These are phyloP conservation scores for Termitomyces sp. DNA, from an alignment of 768 basidiomycete species.

Conservation along the genomic window DNA sequence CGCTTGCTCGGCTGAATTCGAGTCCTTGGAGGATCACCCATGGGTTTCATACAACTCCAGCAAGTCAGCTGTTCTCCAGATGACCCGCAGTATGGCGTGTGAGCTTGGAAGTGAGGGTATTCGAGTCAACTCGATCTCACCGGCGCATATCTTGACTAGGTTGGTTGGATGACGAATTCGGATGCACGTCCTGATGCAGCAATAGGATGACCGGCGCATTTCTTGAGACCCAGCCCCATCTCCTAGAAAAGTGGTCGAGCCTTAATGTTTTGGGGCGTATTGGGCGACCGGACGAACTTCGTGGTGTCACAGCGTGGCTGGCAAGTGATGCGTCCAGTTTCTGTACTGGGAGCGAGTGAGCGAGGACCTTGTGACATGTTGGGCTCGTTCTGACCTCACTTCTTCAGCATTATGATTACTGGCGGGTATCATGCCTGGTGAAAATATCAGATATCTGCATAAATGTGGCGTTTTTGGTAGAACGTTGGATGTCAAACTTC, in stretches of 20 bases:
- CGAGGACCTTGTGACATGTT: neutral
- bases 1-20: neutral
- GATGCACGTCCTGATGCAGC: neutral
- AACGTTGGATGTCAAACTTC: too few species aligned
- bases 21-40: conserved; percentile 41
- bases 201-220: conserved; percentile 69
- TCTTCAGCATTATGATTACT: neutral
- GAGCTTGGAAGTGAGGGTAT: conserved; percentile 65
- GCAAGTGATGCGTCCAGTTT: conserved; percentile 54
- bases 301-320: conserved; percentile 40
- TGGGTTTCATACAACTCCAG: conserved; percentile 76
- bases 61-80: conserved; percentile 75
- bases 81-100: conserved; percentile 78
- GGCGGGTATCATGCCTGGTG: neutral
- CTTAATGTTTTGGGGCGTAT: conserved; percentile 67
- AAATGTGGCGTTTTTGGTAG: too few species aligned
- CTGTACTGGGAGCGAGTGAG: neutral
- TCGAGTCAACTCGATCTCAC: conserved; percentile 71
- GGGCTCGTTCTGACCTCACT: neutral
- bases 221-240: conserved; percentile 57
- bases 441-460: neutral
- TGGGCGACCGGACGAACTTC: conserved; percentile 37
- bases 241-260: conserved; percentile 60
- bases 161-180: conserved; percentile 18
- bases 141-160: conserved; percentile 72